phyloP scores from a whole-genome alignment of 495 filamentous ascomycete genomes.

The Lasiosphaeriaceae sp. region DNA sequence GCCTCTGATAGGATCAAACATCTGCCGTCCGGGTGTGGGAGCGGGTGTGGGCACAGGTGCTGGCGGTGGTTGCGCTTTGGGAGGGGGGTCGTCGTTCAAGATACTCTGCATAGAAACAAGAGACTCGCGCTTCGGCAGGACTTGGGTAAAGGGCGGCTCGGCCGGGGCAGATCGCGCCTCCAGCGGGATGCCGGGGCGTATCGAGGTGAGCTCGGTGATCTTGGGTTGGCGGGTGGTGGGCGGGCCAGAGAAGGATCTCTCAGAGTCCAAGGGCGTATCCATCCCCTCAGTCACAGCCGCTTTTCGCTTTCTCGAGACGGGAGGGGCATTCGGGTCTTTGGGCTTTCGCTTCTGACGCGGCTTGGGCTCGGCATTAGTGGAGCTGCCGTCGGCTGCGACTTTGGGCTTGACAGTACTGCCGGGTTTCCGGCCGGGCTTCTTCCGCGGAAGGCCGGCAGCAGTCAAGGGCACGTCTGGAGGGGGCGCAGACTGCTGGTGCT shows the following conservation, averaged over 20 bases:
- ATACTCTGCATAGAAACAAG: constrained; percentile 45
- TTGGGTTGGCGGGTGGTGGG: constrained; percentile 29
- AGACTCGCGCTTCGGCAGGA: constrained; percentile 36
- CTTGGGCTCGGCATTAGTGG: constrained; percentile 46
- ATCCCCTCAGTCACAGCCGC: constrained; percentile 29
- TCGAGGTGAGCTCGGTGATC: constrained; percentile 36
- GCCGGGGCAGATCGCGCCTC: constrained; percentile 24
- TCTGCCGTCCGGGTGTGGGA: constrained; percentile 48
- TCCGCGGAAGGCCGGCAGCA: constrained; percentile 42
- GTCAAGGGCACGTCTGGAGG: constrained; percentile 32
- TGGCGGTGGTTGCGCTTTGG: constrained; percentile 33
- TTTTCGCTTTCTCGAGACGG: constrained; percentile 51
- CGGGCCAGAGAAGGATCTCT: constrained; percentile 17
- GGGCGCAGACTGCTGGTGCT: constrained; percentile 17
- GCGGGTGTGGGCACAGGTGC: constrained; percentile 49
- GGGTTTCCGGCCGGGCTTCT: constrained; percentile 51
- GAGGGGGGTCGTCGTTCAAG: constrained; percentile 45
- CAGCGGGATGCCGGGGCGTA: constrained; percentile 22
- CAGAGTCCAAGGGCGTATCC: constrained; percentile 20
- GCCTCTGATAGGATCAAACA: constrained; percentile 82
- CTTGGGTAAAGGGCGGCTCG: constrained; percentile 20
- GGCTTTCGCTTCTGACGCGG: constrained; percentile 52
- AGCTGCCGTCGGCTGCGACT: constrained; percentile 36
- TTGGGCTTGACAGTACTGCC: constrained; percentile 46
- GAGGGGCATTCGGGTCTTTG: constrained; percentile 52